Evolutionary conservation across 257 asterid species (phyloP).

Genomic region (Perilla frutescens): DNA sequence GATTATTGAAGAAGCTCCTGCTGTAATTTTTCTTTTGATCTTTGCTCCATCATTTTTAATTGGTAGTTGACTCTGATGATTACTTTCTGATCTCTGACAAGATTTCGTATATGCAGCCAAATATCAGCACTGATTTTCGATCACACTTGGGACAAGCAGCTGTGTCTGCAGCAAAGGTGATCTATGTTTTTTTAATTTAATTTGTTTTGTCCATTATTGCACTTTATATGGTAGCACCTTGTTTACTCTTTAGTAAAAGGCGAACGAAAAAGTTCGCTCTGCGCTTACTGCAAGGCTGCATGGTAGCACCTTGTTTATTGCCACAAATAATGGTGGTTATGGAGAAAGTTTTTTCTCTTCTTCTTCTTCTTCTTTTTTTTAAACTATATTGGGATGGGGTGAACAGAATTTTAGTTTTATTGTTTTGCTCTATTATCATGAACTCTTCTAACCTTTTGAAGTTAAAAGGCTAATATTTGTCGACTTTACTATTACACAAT

Average conservation of each 20-base stretch:
- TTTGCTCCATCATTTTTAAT: constrained; percentile 33
- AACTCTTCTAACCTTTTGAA: neutral
- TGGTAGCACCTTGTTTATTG: neutral
- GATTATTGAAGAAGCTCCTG: constrained; percentile 99
- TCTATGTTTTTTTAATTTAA: constrained; percentile 26
- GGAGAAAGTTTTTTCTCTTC: constrained; percentile 4
- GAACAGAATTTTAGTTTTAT: neutral
- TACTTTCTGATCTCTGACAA: constrained; percentile 32
- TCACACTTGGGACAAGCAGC: constrained; percentile 93
- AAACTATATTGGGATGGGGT: neutral
- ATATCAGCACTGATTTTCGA: constrained; percentile 67
- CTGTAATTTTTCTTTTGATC: constrained; percentile 57
- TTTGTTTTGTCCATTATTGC: constrained; percentile 31
- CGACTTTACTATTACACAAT: neutral
- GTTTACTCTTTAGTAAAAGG: neutral
- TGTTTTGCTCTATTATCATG: neutral
- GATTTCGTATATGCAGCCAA: constrained; percentile 71
- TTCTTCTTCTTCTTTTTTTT: neutral
- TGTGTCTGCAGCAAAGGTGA: constrained; percentile 98
- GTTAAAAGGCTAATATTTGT: neutral
- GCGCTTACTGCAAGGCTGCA: too few relatives aligned
- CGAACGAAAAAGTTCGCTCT: too few relatives aligned
- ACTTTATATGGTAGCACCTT: constrained; percentile 7
- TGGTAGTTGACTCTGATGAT: constrained; percentile 33
- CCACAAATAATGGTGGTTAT: neutral